These are phyloP conservation scores for Mortierella antarctica DNA, from an alignment of 192 early-diverging fungal species.

Conservation along the genomic window DNA sequence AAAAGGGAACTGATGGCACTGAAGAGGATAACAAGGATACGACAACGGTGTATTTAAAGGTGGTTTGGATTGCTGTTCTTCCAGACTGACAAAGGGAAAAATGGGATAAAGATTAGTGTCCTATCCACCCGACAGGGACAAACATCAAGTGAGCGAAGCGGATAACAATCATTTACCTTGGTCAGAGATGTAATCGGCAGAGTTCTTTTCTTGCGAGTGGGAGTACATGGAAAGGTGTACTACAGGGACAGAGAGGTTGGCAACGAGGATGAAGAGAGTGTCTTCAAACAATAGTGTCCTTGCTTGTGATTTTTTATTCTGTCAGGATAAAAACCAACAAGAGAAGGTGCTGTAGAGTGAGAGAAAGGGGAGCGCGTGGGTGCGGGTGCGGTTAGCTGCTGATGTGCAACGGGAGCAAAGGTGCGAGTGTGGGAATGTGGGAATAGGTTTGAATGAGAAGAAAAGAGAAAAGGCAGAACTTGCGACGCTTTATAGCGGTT, in stretches of 20 bases:
- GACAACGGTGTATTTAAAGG: constrained; percentile 51
- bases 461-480: neutral
- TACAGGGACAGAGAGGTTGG: constrained; percentile 19
- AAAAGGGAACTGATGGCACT: constrained; percentile 9
- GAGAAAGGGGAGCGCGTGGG: neutral
- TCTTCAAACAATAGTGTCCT: constrained; percentile 2
- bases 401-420: neutral
- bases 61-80: constrained; percentile 51
- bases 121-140: neutral
- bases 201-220: constrained; percentile 88
- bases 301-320: constrained; percentile 20
- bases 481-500: too few relatives aligned
- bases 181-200: constrained; percentile 92
- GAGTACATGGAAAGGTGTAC: constrained; percentile 72
- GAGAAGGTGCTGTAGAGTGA: neutral
- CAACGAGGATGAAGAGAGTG: constrained; percentile 8
- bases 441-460: constrained; percentile 1
- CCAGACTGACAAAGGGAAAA: constrained; percentile 37
- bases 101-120: neutral
- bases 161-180: constrained; percentile 62
- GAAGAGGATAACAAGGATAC: neutral
- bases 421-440: neutral
- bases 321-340: constrained; percentile 26
- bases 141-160: neutral
- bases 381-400: neutral